Percentiles rank a stretch among this genome's conserved stretches.
phyloP scores from a whole-genome alignment of 78 protist genomes.

The Dictyostelium brefeldianum region DNA sequence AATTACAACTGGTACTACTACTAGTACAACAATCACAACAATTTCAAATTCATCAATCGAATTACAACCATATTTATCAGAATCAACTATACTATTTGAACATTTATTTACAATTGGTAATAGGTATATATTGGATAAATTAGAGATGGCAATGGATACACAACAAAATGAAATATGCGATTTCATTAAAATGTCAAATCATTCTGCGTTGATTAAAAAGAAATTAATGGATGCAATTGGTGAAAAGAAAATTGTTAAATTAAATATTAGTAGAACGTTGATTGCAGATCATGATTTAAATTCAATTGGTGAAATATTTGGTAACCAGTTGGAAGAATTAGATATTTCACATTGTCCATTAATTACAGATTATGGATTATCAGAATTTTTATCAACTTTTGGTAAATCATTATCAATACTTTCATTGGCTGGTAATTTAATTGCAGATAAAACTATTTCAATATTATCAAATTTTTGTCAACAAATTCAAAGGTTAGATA shows the following conservation, averaged over 20 bases:
- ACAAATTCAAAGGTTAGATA: constrained; percentile 31
- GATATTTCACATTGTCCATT: constrained; percentile 51
- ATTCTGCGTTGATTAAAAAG: not conserved
- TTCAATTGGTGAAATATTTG: constrained; percentile 28
- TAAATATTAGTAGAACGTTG: constrained; percentile 4
- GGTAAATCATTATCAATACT: constrained; percentile 39
- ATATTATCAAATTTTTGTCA: constrained; percentile 45
- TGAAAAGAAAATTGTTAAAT: not conserved
- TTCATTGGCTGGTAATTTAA: not conserved
- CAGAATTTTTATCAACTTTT: constrained; percentile 46
- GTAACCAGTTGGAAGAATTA: constrained; percentile 27
- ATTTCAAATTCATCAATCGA: not conserved
- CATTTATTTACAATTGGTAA: constrained; percentile 6
- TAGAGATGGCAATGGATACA: constrained; percentile 11
- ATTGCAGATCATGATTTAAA: constrained; percentile 11
- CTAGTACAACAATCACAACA: not conserved
- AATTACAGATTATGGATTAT: constrained; percentile 31
- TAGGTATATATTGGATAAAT: constrained; percentile 29
- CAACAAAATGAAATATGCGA: constrained; percentile 42
- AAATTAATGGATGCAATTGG: not conserved
- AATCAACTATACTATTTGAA: constrained; percentile 8
- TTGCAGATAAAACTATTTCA: constrained; percentile 28
- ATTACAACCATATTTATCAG: not conserved
- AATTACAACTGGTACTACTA: not conserved
- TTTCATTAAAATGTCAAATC: constrained; percentile 23